These are phyloP conservation scores for Morella rubra DNA, from an alignment of 306 rosid genomes.

Conservation along the genomic window DNA sequence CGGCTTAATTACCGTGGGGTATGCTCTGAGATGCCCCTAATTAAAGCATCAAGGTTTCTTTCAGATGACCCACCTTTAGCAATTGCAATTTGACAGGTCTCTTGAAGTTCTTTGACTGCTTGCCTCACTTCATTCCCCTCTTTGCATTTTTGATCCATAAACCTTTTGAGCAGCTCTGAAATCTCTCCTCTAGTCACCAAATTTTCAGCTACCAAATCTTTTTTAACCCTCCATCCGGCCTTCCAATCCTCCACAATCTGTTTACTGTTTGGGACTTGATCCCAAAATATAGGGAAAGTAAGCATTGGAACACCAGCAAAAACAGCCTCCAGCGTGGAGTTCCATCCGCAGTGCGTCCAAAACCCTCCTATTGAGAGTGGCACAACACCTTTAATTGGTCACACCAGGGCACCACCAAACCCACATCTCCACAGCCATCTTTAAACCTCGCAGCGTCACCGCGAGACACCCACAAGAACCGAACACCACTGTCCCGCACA, in stretches of 20 bases:
- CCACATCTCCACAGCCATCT: conserved; percentile 22
- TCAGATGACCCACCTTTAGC: conserved; percentile 37
- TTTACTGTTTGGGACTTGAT: conserved; percentile 40
- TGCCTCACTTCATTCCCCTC: conserved; percentile 36
- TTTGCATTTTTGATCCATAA: conserved; percentile 36
- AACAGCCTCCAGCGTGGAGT: conserved; percentile 38
- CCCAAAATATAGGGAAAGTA: conserved; percentile 29
- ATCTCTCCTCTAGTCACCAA: conserved; percentile 37
- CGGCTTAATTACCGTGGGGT: neutral
- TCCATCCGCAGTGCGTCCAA: conserved; percentile 50
- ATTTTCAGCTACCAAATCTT: conserved; percentile 1
- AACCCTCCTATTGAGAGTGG: conserved; percentile 42
- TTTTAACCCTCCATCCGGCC: conserved; percentile 34
- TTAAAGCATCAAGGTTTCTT: conserved; percentile 40
- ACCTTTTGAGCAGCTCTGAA: conserved; percentile 27
- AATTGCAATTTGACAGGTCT: conserved; percentile 25
- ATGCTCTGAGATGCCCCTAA: conserved; percentile 35
- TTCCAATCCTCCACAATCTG: conserved; percentile 48
- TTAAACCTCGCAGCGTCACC: conserved; percentile 25
- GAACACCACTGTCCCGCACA: conserved; percentile 31
- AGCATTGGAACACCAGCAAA: conserved; percentile 43
- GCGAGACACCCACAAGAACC: conserved; percentile 40
- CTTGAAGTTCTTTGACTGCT: conserved; percentile 20
- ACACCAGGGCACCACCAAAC: conserved; percentile 44
- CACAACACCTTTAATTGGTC: conserved; percentile 49